Evolutionary conservation across 352 stramenopile species (phyloP).

Genomic region (Phytophthora capsici): DNA sequence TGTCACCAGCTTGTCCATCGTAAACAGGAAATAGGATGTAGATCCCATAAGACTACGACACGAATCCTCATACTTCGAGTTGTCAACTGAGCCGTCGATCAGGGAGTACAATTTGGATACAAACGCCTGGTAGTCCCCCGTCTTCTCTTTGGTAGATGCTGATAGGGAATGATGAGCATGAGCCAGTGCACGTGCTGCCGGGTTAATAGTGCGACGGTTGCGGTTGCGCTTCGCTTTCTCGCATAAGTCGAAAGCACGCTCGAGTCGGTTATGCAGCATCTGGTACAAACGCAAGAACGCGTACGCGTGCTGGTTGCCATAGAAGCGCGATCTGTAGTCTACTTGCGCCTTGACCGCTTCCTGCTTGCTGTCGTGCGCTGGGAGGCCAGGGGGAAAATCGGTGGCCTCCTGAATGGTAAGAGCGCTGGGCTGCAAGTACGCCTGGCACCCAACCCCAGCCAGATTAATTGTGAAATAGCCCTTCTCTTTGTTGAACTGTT

Average conservation of each 20-base stretch:
- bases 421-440: constrained; percentile 76
- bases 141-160: constrained; percentile 67
- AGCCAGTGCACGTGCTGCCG: constrained; percentile 76
- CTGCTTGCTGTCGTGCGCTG: constrained; percentile 63
- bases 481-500: constrained; percentile 74
- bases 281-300: constrained; percentile 91
- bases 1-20: constrained; percentile 91
- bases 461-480: constrained; percentile 74
- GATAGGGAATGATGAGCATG: constrained; percentile 69
- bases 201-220: constrained; percentile 88
- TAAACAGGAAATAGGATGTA: constrained; percentile 92
- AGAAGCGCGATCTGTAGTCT: constrained; percentile 65
- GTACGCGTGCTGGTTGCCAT: constrained; percentile 87
- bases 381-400: constrained; percentile 77
- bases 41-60: constrained; percentile 91
- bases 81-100: constrained; percentile 89
- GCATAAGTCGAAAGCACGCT: constrained; percentile 82
- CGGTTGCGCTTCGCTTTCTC: constrained; percentile 88
- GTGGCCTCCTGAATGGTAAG: constrained; percentile 80
- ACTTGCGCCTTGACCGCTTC: constrained; percentile 51
- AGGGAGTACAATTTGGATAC: constrained; percentile 88
- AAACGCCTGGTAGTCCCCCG: constrained; percentile 88
- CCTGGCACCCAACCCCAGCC: constrained; percentile 55
- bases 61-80: constrained; percentile 89
- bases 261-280: constrained; percentile 85